These are phyloP conservation scores for Sutorius eximius DNA, from an alignment of 1,284 basidiomycete genomes.

Conservation along the genomic window DNA sequence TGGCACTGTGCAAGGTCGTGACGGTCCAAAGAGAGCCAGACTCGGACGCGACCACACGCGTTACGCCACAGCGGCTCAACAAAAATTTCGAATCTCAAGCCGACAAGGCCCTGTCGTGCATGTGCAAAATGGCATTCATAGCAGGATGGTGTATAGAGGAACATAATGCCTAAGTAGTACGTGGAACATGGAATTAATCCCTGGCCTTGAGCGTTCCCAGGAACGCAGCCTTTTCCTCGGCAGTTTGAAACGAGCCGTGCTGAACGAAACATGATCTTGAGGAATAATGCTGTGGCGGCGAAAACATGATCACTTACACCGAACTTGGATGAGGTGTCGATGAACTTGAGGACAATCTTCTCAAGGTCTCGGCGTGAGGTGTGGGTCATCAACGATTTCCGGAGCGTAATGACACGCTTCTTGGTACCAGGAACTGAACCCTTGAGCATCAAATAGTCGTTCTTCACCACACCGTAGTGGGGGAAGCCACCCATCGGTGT, in stretches of 20 bases:
- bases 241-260: constrained; percentile 95
- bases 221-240: constrained; percentile 95
- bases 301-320: constrained; percentile 54
- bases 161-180: constrained; percentile 39
- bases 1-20: constrained; percentile 37
- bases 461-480: constrained; percentile 97
- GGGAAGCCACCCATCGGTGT: constrained; percentile 99
- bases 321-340: constrained; percentile 97
- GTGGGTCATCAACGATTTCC: constrained; percentile 87
- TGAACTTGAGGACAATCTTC: constrained; percentile 98
- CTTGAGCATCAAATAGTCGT: constrained; percentile 97
- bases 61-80: constrained; percentile 7
- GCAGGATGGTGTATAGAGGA: constrained; percentile 35
- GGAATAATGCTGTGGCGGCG: not conserved
- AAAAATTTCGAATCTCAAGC: constrained; percentile 1
- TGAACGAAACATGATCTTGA: constrained; percentile 35
- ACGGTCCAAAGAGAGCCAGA: constrained; percentile 9
- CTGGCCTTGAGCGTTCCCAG: constrained; percentile 86
- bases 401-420: constrained; percentile 96
- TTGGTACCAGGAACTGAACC: constrained; percentile 93
- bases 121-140: constrained; percentile 38
- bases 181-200: constrained; percentile 45
- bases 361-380: constrained; percentile 89
- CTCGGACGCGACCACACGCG: not conserved
- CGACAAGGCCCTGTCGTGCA: not conserved